phyloP scores from a whole-genome alignment of 176 grass and related monocot genomes.

The Juncus inflexus region DNA sequence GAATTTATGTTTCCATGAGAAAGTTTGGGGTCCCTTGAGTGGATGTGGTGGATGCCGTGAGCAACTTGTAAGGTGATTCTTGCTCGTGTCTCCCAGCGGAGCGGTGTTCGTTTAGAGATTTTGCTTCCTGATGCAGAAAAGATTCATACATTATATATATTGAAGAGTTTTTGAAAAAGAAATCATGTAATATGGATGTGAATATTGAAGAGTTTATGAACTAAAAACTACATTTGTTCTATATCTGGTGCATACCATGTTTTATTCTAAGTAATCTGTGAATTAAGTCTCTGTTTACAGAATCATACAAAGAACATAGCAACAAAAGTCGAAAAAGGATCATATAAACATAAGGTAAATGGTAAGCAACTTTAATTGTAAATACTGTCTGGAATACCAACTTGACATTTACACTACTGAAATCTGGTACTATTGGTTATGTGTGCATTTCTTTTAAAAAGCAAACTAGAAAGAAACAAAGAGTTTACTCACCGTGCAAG shows the following conservation, averaged over 20 bases:
- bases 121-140: too few relatives aligned
- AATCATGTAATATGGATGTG: neutral
- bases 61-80: conserved; percentile 55
- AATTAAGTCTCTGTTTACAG: neutral
- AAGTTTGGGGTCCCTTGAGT: conserved; percentile 46
- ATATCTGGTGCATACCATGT: too few relatives aligned
- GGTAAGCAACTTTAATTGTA: conserved; percentile 26
- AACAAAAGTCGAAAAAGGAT: neutral
- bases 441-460: neutral
- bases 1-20: conserved; percentile 84
- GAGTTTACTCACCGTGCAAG: conserved; percentile 52
- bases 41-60: conserved; percentile 57
- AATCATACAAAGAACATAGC: too few relatives aligned
- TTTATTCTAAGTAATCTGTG: conserved; percentile 1
- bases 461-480: too few relatives aligned
- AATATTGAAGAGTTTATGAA: conserved; percentile 53
- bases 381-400: neutral
- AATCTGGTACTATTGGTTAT: too few relatives aligned
- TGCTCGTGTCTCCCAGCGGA: conserved; percentile 50
- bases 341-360: neutral
- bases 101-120: neutral
- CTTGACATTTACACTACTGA: neutral
- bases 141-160: too few relatives aligned
- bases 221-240: too few relatives aligned
- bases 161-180: conserved; percentile 12